Evolutionary conservation across 148 eudicot species (phyloP).

Genomic region (Amaranthus hypochondriacus): DNA sequence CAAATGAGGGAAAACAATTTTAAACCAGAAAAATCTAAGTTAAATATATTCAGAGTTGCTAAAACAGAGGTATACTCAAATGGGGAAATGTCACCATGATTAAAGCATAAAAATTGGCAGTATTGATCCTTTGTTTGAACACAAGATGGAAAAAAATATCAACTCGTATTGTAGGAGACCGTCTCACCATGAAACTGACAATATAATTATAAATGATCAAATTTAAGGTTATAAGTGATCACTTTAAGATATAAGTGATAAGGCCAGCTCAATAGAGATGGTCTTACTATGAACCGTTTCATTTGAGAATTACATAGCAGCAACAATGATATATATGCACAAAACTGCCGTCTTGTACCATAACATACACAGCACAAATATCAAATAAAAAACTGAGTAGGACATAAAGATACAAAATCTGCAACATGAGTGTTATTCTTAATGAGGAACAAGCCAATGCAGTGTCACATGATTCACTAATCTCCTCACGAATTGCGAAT

Average conservation of each 20-base stretch:
- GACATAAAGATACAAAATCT: background rate
- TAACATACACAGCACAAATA: background rate
- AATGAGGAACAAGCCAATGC: background rate
- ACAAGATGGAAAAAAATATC: background rate
- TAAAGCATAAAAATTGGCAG: background rate
- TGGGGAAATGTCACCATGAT: background rate
- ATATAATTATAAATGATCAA: no score
- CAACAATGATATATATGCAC: background rate
- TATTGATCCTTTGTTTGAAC: background rate
- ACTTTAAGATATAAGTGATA: no score
- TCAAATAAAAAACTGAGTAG: background rate
- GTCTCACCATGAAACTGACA: no score
- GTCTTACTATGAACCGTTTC: no score
- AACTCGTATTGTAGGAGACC: background rate
- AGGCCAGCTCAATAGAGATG: no score
- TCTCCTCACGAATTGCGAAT: no score
- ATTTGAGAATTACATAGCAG: background rate
- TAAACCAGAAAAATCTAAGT: no score
- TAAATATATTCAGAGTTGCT: background rate
- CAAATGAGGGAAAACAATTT: no score
- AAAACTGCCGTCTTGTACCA: background rate
- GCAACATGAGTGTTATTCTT: background rate
- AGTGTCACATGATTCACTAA: no score
- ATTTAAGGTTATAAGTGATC: no score
- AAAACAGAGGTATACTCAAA: background rate